A percentile compares a stretch with the other conserved stretches of the same genome.
Evolutionary conservation across 345 rosid genomes (phyloP).

Genomic region (Brassica napus): Da-Ae NC_063450.1:43485501-43486000

Average conservation of each 20-base stretch:
- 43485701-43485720: not conserved
- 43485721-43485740: constrained; percentile 14
- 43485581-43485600: constrained; percentile 1
- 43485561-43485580: not conserved
- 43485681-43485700: constrained; percentile 43
- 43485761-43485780: constrained; percentile 34
- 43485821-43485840: constrained; percentile 42
- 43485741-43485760: constrained; percentile 9
- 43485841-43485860: constrained; percentile 44
- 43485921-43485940: constrained; percentile 56
- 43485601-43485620: constrained; percentile 33
- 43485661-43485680: constrained; percentile 51
- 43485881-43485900: constrained; percentile 54
- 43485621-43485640: constrained; percentile 55
- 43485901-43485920: constrained; percentile 53
- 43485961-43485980: not conserved
- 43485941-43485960: constrained; percentile 17
- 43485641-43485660: constrained; percentile 54
- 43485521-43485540: constrained; percentile 15
- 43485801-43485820: constrained; percentile 28
- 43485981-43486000: constrained; percentile 6
- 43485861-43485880: constrained; percentile 55
- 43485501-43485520: constrained; percentile 47
- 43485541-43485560: not conserved
- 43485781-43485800: constrained; percentile 40